A percentile compares a stretch with the other conserved stretches of the same genome.
These are phyloP conservation scores for Lecanoromycetidae sp. DNA, from an alignment of 2,329 filamentous ascomycete genomes.

Conservation along the genomic window DNA sequence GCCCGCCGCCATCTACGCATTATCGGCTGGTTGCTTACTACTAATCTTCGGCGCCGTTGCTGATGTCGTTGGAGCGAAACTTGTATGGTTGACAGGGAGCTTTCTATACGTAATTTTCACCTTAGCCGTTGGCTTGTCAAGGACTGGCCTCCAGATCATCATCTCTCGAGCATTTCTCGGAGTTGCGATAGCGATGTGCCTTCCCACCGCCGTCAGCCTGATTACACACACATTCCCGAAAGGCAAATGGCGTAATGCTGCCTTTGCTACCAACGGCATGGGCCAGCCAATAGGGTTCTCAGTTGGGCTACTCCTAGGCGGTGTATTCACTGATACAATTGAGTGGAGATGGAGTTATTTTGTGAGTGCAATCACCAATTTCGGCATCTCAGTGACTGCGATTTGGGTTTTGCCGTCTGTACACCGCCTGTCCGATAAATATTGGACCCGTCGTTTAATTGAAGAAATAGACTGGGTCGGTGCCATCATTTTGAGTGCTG, in stretches of 20 bases:
- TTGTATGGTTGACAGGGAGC: conserved; percentile 2
- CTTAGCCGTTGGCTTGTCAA: conserved; percentile 30
- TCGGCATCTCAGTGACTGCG: conserved; percentile 28
- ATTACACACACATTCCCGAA: conserved; percentile 25
- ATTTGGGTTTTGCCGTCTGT: conserved; percentile 31
- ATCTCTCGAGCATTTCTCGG: conserved; percentile 35
- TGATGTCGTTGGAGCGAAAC: conserved; percentile 3
- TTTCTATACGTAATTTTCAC: conserved; percentile 28
- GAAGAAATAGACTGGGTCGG: conserved; percentile 44
- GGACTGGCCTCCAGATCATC: conserved; percentile 31
- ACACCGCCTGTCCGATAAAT: conserved; percentile 9
- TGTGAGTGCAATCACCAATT: conserved; percentile 34
- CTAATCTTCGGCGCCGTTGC: conserved; percentile 10
- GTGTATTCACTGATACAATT: conserved; percentile 36
- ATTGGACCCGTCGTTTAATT: conserved; percentile 23
- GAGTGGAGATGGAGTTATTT: conserved; percentile 44
- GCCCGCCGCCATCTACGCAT: conserved; percentile 23
- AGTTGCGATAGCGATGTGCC: conserved; percentile 33
- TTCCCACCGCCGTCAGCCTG: conserved; percentile 14
- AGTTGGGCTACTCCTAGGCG: conserved; percentile 39
- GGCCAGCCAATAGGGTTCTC: conserved; percentile 42
- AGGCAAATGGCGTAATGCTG: conserved; percentile 33
- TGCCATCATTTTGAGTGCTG: conserved; percentile 32
- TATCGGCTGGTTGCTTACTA: conserved; percentile 34
- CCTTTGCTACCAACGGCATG: conserved; percentile 39